Evolutionary conservation across 805 yeast genomes (phyloP).

Genomic region (Yamadazyma kitorensis): DNA sequence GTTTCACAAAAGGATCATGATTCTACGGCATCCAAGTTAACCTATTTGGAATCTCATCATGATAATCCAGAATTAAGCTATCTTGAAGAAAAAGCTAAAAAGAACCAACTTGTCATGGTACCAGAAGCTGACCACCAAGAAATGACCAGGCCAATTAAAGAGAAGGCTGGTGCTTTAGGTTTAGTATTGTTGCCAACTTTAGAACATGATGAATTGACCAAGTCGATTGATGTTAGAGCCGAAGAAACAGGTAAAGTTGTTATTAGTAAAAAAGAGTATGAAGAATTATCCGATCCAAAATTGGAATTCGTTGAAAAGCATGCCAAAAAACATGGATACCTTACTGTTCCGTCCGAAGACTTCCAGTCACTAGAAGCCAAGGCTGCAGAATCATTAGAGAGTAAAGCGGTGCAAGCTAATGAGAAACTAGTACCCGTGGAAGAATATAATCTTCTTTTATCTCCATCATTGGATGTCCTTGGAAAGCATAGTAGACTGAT

Average conservation of each 20-base stretch:
- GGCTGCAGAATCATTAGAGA: slow-evolving; percentile 13
- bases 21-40: too few species aligned
- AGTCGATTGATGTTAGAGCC: slow-evolving; percentile 10
- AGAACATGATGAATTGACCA: neutral
- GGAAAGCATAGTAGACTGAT: slow-evolving; percentile 13
- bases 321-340: slow-evolving; percentile 1
- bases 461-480: slow-evolving; percentile 14
- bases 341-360: neutral
- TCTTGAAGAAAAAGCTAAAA: slow-evolving; percentile 22
- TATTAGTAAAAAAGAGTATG: slow-evolving; percentile 5
- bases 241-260: slow-evolving; percentile 3
- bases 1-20: too few species aligned
- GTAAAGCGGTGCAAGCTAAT: slow-evolving; percentile 15
- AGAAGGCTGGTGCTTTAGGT: slow-evolving; percentile 13
- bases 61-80: slow-evolving; percentile 25
- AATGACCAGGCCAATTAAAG: too few species aligned
- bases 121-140: slow-evolving; percentile 1
- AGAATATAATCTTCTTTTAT: slow-evolving; percentile 8
- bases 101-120: neutral
- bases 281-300: slow-evolving; percentile 10
- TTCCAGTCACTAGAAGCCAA: slow-evolving; percentile 1
- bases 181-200: too few species aligned
- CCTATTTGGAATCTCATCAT: neutral
- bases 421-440: slow-evolving; percentile 8
- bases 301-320: slow-evolving; percentile 1